These are phyloP conservation scores for Solanum hybrid DNA, from an alignment of 305 asterid species.

Conservation along the genomic window DNA sequence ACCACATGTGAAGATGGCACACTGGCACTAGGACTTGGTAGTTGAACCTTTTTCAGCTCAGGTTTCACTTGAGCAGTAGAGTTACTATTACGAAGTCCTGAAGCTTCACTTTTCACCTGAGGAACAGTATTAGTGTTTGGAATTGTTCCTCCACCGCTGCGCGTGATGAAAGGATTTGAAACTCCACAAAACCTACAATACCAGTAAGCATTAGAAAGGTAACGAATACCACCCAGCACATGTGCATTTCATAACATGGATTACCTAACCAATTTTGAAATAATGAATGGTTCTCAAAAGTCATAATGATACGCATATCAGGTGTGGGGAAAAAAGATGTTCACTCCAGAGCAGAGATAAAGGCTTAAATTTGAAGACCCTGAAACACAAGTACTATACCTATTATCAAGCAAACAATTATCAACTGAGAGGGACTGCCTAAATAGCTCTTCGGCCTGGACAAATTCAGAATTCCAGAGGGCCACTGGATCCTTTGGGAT, in stretches of 20 bases:
- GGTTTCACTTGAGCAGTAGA: conserved; percentile 28
- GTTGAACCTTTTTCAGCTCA: conserved; percentile 35
- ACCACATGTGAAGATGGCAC: conserved; percentile 21
- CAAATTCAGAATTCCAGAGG: conserved; percentile 87
- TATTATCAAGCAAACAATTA: conserved; percentile 75
- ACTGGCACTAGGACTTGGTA: conserved; percentile 27
- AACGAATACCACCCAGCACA: background rate
- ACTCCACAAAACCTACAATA: conserved; percentile 70
- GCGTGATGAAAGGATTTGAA: conserved; percentile 56
- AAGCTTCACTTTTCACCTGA: conserved; percentile 35
- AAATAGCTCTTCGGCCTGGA: conserved; percentile 78
- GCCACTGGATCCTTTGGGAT: conserved; percentile 90
- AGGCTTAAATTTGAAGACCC: background rate
- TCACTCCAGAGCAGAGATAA: background rate
- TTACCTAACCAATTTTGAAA: background rate
- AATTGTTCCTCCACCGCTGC: conserved; percentile 37
- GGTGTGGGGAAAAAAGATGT: background rate
- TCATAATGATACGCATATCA: background rate
- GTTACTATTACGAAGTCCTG: conserved; percentile 28
- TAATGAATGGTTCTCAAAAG: background rate
- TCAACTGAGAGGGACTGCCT: conserved; percentile 50
- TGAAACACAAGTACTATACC: background rate
- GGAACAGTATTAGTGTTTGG: conserved; percentile 25
- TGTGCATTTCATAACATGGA: background rate
- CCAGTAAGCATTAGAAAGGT: background rate